phyloP scores from a whole-genome alignment of 768 basidiomycete genomes.

The Suillus bovinus region DNA sequence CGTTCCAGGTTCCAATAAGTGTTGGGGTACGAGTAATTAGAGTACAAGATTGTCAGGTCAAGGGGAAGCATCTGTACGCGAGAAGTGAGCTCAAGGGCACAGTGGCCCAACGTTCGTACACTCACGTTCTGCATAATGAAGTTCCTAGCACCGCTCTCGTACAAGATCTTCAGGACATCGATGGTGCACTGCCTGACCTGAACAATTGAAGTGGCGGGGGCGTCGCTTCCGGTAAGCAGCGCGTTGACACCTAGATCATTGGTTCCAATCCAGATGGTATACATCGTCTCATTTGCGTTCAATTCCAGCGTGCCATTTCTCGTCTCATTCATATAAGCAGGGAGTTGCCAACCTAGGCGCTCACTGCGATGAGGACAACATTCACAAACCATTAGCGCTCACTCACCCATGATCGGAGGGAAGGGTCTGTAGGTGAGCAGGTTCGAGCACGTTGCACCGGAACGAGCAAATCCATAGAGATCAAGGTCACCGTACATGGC shows the following conservation, averaged over 20 bases:
- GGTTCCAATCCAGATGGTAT: conserved; percentile 69
- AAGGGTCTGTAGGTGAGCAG: conserved; percentile 56
- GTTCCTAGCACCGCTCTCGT: conserved; percentile 60
- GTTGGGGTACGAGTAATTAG: conserved; percentile 46
- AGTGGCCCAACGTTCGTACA: not conserved
- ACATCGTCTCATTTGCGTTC: conserved; percentile 49
- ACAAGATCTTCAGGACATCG: conserved; percentile 58
- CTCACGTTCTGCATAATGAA: conserved; percentile 71
- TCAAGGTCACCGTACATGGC: conserved; percentile 53
- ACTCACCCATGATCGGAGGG: conserved; percentile 57
- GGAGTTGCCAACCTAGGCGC: conserved; percentile 35
- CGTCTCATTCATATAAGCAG: conserved; percentile 46
- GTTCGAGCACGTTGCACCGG: conserved; percentile 70
- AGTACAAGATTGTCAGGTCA: conserved; percentile 48
- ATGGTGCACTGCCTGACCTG: conserved; percentile 59
- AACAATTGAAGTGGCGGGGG: conserved; percentile 51
- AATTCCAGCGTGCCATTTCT: conserved; percentile 43
- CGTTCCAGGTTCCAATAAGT: conserved; percentile 50
- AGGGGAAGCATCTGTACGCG: conserved; percentile 56
- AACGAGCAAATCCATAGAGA: conserved; percentile 57
- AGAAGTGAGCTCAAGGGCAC: not conserved
- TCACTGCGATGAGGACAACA: not conserved
- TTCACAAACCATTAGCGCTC: conserved; percentile 19
- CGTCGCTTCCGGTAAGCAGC: conserved; percentile 51
- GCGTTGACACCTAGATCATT: conserved; percentile 60